Percentiles rank a stretch among this genome's conserved stretches.
Evolutionary conservation across 805 yeast genomes (phyloP).

Genomic region (Candida peoriensis): DNA sequence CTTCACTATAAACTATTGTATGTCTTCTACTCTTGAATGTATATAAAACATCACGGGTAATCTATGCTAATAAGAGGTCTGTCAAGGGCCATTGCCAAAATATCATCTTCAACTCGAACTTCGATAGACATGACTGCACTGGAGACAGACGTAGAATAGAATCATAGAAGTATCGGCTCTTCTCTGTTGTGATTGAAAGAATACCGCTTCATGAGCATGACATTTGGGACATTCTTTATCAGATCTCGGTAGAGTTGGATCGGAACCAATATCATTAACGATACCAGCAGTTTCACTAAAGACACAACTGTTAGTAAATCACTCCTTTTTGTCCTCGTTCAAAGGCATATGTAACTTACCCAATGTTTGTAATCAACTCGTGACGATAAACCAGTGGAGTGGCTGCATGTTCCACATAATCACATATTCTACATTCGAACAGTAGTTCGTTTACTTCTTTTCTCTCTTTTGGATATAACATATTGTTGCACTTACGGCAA

Average conservation of each 20-base stretch:
- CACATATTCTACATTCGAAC: conserved; percentile 92
- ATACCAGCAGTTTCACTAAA: conserved; percentile 96
- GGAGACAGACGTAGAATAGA: conserved; percentile 84
- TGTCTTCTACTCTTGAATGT: too few relatives aligned
- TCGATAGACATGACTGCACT: conserved; percentile 68
- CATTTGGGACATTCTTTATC: conserved; percentile 93
- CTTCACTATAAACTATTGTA: too few relatives aligned
- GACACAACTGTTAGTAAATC: conserved; percentile 2
- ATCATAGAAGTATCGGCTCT: conserved; percentile 95
- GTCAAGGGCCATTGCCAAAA: too few relatives aligned
- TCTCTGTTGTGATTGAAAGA: conserved; percentile 94
- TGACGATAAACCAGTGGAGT: conserved; percentile 86
- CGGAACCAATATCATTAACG: conserved; percentile 90
- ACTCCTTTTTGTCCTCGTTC: not conserved
- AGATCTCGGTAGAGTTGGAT: conserved; percentile 96
- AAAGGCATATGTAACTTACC: conserved; percentile 30
- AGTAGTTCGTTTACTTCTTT: conserved; percentile 63
- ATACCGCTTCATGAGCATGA: conserved; percentile 84
- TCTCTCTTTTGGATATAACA: conserved; percentile 97
- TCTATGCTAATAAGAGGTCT: too few relatives aligned
- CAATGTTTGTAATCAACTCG: conserved; percentile 86
- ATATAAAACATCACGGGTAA: too few relatives aligned
- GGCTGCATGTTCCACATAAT: conserved; percentile 87
- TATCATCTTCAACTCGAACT: conserved; percentile 17
- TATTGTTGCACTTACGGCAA: conserved; percentile 94